Base-by-base conservation (phyloP, 148 eudicot species). In the Pouteria glomerata region DNA sequence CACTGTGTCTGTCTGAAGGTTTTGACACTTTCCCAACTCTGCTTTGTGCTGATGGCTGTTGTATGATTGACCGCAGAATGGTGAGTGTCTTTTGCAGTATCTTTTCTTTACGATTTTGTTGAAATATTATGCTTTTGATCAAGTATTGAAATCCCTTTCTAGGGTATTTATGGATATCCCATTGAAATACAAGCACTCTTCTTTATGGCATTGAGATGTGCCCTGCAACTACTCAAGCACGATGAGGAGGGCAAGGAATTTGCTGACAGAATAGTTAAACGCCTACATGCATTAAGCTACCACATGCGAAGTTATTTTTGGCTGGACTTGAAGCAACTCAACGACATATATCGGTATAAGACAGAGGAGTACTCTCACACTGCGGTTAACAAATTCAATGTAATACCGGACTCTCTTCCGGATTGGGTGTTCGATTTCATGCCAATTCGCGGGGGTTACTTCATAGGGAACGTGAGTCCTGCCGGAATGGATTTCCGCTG, bases 11-110 rank as follows among this genome's bases (percentile, higher is more conserved):
- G 67, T 91, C 99, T 8, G 97, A 95, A 71, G 97, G 97, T 4
- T 95, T 91, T 48, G 99, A 95, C 81, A 92, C 99, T 8, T 89
- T 95, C 73, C 98, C 98, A 1, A 95, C 98, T 60, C 91, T 92
- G 77, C 96, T 92, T 14, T 92, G 97, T 74, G 89, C 97, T 59
- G 97, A 92, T 79, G 98, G 98, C 8, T 95, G 97, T 73, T 91
- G 86, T 63, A 95, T 95, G 99, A 90, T 95, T 69, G 99, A 95
- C 85, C 93, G 99, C n/a, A 78, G 97, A 82, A 95, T 95, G 99
- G 99, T 95, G 56, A 74, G 87, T 73, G 66, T 61, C 56, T n/a
- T n/a, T 35, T 13, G 29, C 15, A 6, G 48, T 2, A 5, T 19
- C 1, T 64, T 41, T 31, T 1, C 3, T 6, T 26, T 16, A n/a